Percentiles rank a stretch among this genome's conserved stretches.
Evolutionary conservation across 2,329 filamentous ascomycete genomes (phyloP).

Genomic region (Huntiella savannae): DNA sequence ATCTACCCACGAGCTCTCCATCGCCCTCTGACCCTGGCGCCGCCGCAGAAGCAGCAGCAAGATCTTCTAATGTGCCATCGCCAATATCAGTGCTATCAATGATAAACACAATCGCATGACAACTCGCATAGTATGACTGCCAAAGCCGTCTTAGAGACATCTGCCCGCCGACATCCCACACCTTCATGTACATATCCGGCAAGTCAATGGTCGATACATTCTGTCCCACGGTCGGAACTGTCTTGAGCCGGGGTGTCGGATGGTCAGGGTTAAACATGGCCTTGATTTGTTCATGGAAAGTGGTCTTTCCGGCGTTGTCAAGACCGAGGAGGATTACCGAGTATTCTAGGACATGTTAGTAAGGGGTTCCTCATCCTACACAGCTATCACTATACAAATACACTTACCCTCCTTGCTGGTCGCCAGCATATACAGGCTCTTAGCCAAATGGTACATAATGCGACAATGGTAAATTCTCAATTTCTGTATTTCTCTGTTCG

Average conservation of each 20-base stretch:
- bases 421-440: conserved; percentile 83
- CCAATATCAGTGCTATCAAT: conserved; percentile 90
- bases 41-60: conserved; percentile 10
- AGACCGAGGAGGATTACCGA: conserved; percentile 91
- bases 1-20: conserved; percentile 30
- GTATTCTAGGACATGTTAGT: conserved; percentile 45
- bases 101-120: conserved; percentile 94
- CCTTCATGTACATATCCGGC: conserved; percentile 89
- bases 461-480: too few relatives aligned
- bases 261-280: conserved; percentile 52
- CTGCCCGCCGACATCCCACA: conserved; percentile 96
- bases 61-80: conserved; percentile 46
- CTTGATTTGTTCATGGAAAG: conserved; percentile 92
- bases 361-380: neutral
- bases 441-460: conserved; percentile 83
- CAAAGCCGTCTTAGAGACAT: conserved; percentile 74
- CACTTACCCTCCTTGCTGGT: conserved; percentile 81
- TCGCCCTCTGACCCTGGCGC: conserved; percentile 18
- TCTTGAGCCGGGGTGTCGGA: conserved; percentile 53
- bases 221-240: conserved; percentile 90
- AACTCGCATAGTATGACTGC: conserved; percentile 88
- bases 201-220: conserved; percentile 85
- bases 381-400: neutral
- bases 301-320: conserved; percentile 97
- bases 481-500: too few relatives aligned